These are phyloP conservation scores for Basipetospora chlamydospora DNA, from an alignment of 2,329 filamentous ascomycete species.

Conservation along the genomic window DNA sequence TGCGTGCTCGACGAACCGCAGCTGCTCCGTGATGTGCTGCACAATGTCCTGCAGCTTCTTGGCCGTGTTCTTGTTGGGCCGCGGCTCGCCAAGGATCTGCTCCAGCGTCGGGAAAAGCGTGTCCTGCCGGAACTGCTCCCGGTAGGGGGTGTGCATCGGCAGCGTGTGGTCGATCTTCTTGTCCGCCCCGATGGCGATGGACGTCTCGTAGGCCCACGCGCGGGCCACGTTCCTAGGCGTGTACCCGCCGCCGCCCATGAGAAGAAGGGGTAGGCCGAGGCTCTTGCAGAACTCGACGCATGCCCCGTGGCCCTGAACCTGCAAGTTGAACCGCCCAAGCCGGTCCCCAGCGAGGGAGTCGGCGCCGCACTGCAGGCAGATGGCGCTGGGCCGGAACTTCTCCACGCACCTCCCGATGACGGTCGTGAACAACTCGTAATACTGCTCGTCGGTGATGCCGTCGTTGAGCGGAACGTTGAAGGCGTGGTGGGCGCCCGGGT, in stretches of 20 bases:
- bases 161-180: constrained; percentile 58
- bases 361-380: constrained; percentile 89
- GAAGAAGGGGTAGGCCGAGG: constrained; percentile 64
- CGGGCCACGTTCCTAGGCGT: constrained; percentile 92
- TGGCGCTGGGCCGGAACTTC: constrained; percentile 75
- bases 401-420: constrained; percentile 67
- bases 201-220: constrained; percentile 93
- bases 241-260: constrained; percentile 91
- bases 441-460: constrained; percentile 83
- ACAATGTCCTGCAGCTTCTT: constrained; percentile 66
- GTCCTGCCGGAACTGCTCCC: constrained; percentile 76
- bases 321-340: constrained; percentile 89
- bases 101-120: constrained; percentile 81
- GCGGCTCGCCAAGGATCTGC: constrained; percentile 49
- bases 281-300: constrained; percentile 84
- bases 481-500: constrained; percentile 76
- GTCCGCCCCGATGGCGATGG: constrained; percentile 66
- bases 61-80: constrained; percentile 64
- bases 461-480: constrained; percentile 85
- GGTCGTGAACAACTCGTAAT: constrained; percentile 68
- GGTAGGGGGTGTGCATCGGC: constrained; percentile 69
- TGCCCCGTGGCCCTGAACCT: constrained; percentile 83
- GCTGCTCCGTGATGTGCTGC: constrained; percentile 66
- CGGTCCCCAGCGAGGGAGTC: constrained; percentile 90
- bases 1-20: constrained; percentile 70